A percentile compares a stretch with the other conserved stretches of the same genome.
Conservation (phyloP, 2,329 filamentous ascomycete species). For the Fusarium mexicanum region DNA sequence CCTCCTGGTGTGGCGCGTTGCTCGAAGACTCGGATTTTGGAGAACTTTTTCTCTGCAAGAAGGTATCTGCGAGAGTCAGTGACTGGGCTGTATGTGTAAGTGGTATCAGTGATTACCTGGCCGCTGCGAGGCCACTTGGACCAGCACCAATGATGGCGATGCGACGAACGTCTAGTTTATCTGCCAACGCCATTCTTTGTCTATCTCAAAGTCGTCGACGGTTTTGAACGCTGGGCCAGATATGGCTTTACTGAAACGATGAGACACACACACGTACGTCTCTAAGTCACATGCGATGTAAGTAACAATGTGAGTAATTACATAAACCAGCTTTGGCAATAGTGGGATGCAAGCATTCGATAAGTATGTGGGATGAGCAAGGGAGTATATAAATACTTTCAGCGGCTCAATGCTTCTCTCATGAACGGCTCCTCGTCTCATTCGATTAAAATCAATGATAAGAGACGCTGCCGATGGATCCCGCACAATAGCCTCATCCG, state of each 20-base stretch:
- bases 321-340: not conserved
- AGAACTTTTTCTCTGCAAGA: conserved; percentile 69
- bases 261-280: not conserved
- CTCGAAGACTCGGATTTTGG: conserved; percentile 74
- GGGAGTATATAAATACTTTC: not conserved
- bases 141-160: conserved; percentile 80
- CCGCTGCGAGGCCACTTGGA: conserved; percentile 73
- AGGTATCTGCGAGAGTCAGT: conserved; percentile 65
- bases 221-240: not conserved
- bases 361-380: not conserved
- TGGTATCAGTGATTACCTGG: conserved; percentile 43
- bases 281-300: not conserved
- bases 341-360: not conserved
- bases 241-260: not conserved
- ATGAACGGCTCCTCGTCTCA: conserved; percentile 3
- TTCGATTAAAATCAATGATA: conserved; percentile 1
- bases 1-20: conserved; percentile 73
- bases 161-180: conserved; percentile 51
- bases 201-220: not conserved
- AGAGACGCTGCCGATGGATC: conserved; percentile 26
- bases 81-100: not conserved
- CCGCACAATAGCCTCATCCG: conserved; percentile 39
- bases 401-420: not conserved
- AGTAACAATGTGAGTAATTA: not conserved
- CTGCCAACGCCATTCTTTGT: conserved; percentile 27